phyloP scores from a whole-genome alignment of 768 basidiomycete genomes.

The Naganishia vishniacii region DNA sequence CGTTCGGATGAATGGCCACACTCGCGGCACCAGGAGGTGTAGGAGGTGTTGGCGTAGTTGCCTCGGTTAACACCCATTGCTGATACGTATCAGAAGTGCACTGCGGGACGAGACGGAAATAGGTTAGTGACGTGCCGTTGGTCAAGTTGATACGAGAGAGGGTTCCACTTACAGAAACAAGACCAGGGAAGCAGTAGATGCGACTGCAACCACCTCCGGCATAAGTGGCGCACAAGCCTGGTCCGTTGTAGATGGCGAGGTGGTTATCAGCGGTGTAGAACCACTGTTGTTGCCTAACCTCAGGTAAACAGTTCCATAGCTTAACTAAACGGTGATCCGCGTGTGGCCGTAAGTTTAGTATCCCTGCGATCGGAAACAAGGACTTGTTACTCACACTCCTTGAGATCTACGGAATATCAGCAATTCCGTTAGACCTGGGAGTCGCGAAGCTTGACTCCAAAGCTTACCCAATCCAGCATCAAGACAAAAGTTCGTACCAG shows the following conservation, averaged over 20 bases:
- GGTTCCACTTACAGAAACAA: background rate
- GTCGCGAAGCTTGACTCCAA: background rate
- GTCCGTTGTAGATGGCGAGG: conserved; percentile 21
- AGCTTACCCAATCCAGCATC: conserved; percentile 28
- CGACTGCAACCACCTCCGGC: conserved; percentile 1
- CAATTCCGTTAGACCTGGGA: too few species aligned
- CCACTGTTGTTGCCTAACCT: conserved; percentile 34
- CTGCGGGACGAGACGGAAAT: background rate
- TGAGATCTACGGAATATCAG: background rate
- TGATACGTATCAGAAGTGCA: conserved; percentile 6
- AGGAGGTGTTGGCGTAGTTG: background rate
- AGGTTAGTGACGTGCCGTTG: background rate
- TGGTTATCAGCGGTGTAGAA: conserved; percentile 32
- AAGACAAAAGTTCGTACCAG: conserved; percentile 29
- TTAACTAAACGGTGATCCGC: background rate
- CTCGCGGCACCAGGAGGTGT: background rate
- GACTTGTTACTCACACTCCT: background rate
- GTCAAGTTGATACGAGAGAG: background rate
- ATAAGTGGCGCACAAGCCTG: conserved; percentile 1
- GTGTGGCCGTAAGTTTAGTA: background rate
- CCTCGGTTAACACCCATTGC: conserved; percentile 6
- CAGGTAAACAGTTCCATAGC: conserved; percentile 32
- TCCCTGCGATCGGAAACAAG: background rate
- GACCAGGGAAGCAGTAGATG: conserved; percentile 8
- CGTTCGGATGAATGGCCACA: conserved; percentile 2